Base-by-base conservation (phyloP, 306 rosid genomes). In the Oxytropis ochrocephala region DNA sequence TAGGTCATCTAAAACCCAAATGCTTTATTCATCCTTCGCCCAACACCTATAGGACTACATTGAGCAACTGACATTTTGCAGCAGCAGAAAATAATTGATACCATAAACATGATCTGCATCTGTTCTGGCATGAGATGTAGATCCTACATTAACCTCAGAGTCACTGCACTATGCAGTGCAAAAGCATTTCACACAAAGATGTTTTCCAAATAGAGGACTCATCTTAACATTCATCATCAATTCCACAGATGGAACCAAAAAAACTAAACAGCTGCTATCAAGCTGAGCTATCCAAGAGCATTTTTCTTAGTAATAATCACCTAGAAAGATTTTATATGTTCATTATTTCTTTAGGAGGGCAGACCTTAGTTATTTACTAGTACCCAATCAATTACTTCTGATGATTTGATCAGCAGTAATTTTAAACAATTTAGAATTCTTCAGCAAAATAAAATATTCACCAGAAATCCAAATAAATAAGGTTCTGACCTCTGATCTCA, bases 401-500 rank as follows among this genome's bases (percentile, higher is more conserved):
- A 62, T 55, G 18, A 55, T 64, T 41, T 19, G n/a, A 32, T 27
- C 68, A 50, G 16, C 49, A 35, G 38, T 21, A 43, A 18, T 61
- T 51, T 29, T 21, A 21, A 59, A 41, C 38, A 67, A 59, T 14
- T 46, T 43, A 32, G 11, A 51, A 61, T 18, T 8, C 54, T n/a
- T 38, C 24, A 55, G 64, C 38, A 57, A 47, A 49, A 51, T 7
- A 42, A 63, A 42, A 17, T 17, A 52, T 76, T 63, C 4, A 53
- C 16, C 32, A 49, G 18, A 57, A 62, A 33, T 72, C 70, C 38
- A 7, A 68, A 57, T 52, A 56, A 16, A 67, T 47, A 57, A 49
- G 75, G 58, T 50, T 61, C 84, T 79, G 61, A 86, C 90, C 86
- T 84, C 97, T 48, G 87, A 80, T 82, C 91, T 85, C 83, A 79